These are phyloP conservation scores for Suaeda aralocaspica DNA, from an alignment of 148 eudicot genomes.

Conservation along the genomic window DNA sequence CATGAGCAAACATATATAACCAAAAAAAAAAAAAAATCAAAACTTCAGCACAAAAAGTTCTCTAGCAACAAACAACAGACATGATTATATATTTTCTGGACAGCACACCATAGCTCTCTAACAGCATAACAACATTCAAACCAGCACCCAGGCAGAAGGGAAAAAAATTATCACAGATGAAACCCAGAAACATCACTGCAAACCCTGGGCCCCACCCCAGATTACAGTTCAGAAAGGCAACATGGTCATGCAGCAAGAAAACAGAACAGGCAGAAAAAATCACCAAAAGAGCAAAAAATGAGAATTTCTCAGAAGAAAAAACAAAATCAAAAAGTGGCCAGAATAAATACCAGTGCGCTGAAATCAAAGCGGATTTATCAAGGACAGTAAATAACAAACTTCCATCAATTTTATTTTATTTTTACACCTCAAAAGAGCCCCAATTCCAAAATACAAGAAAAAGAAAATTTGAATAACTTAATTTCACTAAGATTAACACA, in stretches of 20 bases:
- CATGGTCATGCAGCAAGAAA: too few species aligned
- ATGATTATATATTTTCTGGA: background rate
- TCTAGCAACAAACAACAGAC: background rate
- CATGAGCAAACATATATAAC: constrained; percentile 5
- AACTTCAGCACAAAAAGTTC: background rate
- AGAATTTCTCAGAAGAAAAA: background rate
- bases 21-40: background rate
- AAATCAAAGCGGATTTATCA: too few species aligned
- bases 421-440: too few species aligned
- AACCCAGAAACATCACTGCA: background rate
- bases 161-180: background rate
- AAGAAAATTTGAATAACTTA: too few species aligned
- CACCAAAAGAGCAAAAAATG: background rate
- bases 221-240: background rate
- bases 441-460: too few species aligned
- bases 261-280: background rate
- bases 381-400: too few species aligned
- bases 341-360: too few species aligned
- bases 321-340: too few species aligned
- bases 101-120: background rate
- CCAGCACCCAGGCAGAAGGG: background rate
- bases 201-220: background rate
- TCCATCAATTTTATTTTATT: too few species aligned
- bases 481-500: too few species aligned
- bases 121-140: background rate